Base-by-base conservation (phyloP, 2,329 filamentous ascomycete genomes). In the Allantophomopsis lycopodina region DNA sequence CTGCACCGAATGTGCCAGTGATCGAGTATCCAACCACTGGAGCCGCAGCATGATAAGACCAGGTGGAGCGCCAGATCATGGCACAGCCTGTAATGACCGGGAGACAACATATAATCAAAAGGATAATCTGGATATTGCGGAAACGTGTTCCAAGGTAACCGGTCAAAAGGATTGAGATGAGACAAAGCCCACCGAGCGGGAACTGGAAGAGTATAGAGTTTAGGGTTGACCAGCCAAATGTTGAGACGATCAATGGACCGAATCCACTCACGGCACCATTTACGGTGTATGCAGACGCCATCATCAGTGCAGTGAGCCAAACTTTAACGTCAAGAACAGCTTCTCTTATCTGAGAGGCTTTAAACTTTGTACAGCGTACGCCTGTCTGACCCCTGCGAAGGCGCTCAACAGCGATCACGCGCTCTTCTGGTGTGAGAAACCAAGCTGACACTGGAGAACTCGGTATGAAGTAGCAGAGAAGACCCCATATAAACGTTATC, bases 71-170 rank as follows among this genome's bases (percentile, higher is more conserved):
- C 82, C 82, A 87, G 49, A 88, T 84, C 55, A 85, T 72, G 4
- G 69, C 72, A 51, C 77, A 86, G 1, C 82, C 81, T 0, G 78
- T 78, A 37, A 87, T 83, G 39, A 86, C 79, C 0, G 81, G 82
- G 0, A 87, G 63, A 43, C 79, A 85, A 47, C 75, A 80, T 3
- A 71, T 35, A 4, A 83, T 57, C 1, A 87, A 65, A 56, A 84
- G 69, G 5, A 75, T 54, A 37, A 85, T 69, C 12, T 80, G 71
- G 11, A 79, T 72, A 49, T 85, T 79, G 2, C 61, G 65, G 39
- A 79, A 61, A 1, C 65, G 63, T 0, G 73, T 69, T 5, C 73
- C 72, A 1, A 85, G 60, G 47, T 67, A 84, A 1, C 82, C 82
- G 3, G 74, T 78, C 0, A 76, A 50, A 0, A 83, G 65, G 40